Base-by-base conservation (phyloP, 2,329 filamentous ascomycete species). In the Plectosphaerella cucumerina region DNA sequence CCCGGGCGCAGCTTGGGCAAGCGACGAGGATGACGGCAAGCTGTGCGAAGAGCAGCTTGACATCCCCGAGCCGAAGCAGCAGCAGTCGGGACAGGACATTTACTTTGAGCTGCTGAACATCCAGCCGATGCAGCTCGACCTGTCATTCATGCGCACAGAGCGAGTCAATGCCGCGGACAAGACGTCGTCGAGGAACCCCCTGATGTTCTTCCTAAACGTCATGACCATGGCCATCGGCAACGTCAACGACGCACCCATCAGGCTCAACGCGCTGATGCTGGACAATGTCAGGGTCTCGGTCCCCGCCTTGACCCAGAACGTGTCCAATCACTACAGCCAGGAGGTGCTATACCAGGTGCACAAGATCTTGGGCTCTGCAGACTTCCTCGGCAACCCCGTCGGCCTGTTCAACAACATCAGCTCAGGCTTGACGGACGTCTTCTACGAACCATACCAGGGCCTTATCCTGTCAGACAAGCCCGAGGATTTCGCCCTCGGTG, bases 201-300 rank as follows among this genome's bases (percentile, higher is more conserved):
- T 99, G 67, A 97, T 97, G 92, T 99, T 97, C 74, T 92, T 97
- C 65, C 85, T 97, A 67, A 97, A 99, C 64, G 90, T 97, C 59
- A 85, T 99, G 76, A 97, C 95, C 1, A 99, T 99, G 94, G 96
- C 94, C 14, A 94, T 99, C 62, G 94, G 94, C 57, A 99, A 99
- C 62, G 90, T 99, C 75, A 99, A 99, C 62, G 95, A 99, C 69
- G 94, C 94, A 6, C 95, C 94, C 0, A 85, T 99, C 49, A 86
- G 90, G 45, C 84, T 99, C 65, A 99, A 97, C 56, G 90, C 94
- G 1, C 75, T 99, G 21, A 89, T 99, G 74, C 74, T 99, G 21
- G 94, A 99, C 69, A 99, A 99, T 61, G 92, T 94, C 43, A 85
- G 94, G 23, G 88, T 99, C 5, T 96, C 94, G 0, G 85, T 91